A percentile compares a stretch with the other conserved stretches of the same genome.
Conservation (phyloP, 1,284 basidiomycete genomes). For the Fomitiporia mediterranea region DNA sequence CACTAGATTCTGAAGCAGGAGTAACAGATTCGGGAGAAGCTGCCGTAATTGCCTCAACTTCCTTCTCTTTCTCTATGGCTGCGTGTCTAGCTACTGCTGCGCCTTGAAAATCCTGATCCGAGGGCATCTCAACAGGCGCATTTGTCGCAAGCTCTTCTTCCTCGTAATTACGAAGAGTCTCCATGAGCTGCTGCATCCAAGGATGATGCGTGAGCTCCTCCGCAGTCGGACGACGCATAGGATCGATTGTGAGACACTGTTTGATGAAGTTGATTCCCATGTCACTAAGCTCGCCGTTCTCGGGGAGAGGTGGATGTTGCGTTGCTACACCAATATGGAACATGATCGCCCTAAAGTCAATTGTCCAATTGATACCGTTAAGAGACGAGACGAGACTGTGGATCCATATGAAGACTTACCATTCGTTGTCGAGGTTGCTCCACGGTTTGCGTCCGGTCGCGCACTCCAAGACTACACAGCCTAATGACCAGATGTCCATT, state of each 20-base stretch:
- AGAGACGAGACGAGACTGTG: slow-evolving; percentile 2
- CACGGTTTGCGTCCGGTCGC: slow-evolving; percentile 96
- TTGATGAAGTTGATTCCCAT: slow-evolving; percentile 94
- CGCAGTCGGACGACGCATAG: slow-evolving; percentile 80
- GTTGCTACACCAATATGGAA: slow-evolving; percentile 98
- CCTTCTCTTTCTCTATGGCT: slow-evolving; percentile 53
- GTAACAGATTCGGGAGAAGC: slow-evolving; percentile 21
- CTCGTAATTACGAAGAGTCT: slow-evolving; percentile 61
- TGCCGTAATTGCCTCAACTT: slow-evolving; percentile 48
- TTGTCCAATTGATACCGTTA: slow-evolving; percentile 12
- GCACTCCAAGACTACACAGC: slow-evolving; percentile 95
- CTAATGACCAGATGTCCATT: slow-evolving; percentile 97
- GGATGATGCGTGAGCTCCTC: slow-evolving; percentile 82
- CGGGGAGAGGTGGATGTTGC: slow-evolving; percentile 93
- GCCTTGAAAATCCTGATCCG: slow-evolving; percentile 44
- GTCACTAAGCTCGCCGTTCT: slow-evolving; percentile 84
- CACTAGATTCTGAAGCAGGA: slow-evolving; percentile 23
- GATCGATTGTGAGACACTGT: slow-evolving; percentile 87
- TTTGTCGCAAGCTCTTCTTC: slow-evolving; percentile 55
- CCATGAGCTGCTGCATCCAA: slow-evolving; percentile 85
- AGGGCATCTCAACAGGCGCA: slow-evolving; percentile 42
- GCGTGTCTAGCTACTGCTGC: slow-evolving; percentile 54
- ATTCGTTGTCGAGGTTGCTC: slow-evolving; percentile 99
- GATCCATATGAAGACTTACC: slow-evolving; percentile 48
- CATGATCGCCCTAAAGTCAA: slow-evolving; percentile 99